A percentile compares a stretch with the other conserved stretches of the same genome.
Evolutionary conservation across 2,329 filamentous ascomycete genomes (phyloP).

Genomic region (Colletotrichum zoysiae): DNA sequence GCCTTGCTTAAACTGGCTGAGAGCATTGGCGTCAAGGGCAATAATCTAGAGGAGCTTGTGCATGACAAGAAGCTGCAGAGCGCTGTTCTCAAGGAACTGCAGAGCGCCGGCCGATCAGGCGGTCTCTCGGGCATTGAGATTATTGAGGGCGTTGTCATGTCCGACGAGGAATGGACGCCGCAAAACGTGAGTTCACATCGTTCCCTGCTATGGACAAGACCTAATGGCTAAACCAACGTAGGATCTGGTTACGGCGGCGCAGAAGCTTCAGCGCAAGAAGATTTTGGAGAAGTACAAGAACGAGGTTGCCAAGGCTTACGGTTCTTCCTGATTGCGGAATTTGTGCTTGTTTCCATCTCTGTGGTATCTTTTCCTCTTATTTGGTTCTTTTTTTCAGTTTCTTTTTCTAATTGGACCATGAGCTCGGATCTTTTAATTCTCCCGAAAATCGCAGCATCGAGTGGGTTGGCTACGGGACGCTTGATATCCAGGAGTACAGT

Average conservation of each 20-base stretch:
- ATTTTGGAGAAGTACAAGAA: conserved; percentile 73
- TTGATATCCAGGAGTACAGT: conserved; percentile 41
- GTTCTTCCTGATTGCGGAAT: conserved; percentile 45
- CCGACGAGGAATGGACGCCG: conserved; percentile 81
- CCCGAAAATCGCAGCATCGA: conserved; percentile 19
- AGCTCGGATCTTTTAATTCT: conserved; percentile 24
- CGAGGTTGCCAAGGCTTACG: conserved; percentile 72
- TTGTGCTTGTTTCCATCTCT: conserved; percentile 4
- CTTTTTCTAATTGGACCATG: not conserved
- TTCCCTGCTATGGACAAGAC: not conserved
- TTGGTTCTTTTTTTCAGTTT: not conserved
- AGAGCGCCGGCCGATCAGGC: conserved; percentile 70
- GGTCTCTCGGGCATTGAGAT: conserved; percentile 77
- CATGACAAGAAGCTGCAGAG: conserved; percentile 74
- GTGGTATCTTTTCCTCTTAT: not conserved
- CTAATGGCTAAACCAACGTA: conserved; percentile 52
- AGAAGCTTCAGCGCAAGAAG: conserved; percentile 79
- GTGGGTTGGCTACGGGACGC: conserved; percentile 34
- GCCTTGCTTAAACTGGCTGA: conserved; percentile 66
- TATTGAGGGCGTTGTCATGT: conserved; percentile 77
- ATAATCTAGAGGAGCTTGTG: conserved; percentile 74
- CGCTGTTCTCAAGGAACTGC: conserved; percentile 74
- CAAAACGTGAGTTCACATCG: conserved; percentile 72
- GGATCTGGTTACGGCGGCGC: conserved; percentile 76
- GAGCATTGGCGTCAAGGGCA: conserved; percentile 60